These are phyloP conservation scores for Pyrenopolyporus hunteri DNA, from an alignment of 495 filamentous ascomycete genomes.

Conservation along the genomic window DNA sequence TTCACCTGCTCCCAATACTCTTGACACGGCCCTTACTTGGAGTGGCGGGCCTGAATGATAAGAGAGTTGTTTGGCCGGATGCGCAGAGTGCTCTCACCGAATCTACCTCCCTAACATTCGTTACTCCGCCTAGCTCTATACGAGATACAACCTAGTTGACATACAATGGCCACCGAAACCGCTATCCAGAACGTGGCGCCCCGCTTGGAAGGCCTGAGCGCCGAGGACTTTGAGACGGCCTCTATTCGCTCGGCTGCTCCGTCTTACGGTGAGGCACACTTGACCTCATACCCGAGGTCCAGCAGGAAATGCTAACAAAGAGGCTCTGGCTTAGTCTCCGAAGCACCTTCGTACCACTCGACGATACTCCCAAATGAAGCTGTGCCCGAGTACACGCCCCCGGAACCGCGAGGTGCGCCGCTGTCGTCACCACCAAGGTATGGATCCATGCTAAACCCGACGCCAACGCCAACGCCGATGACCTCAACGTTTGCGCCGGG, in stretches of 20 bases:
- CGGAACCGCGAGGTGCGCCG: constrained; percentile 21
- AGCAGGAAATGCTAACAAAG: constrained; percentile 18
- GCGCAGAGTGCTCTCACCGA: constrained; percentile 25
- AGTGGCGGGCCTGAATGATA: constrained; percentile 26
- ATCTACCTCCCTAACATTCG: constrained; percentile 22
- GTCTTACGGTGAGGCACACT: constrained; percentile 53
- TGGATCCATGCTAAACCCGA: constrained; percentile 29
- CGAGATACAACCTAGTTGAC: constrained; percentile 15
- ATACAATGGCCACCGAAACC: constrained; percentile 42
- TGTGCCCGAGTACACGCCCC: constrained; percentile 51
- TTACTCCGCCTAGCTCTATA: constrained; percentile 6
- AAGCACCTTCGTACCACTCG: constrained; percentile 56
- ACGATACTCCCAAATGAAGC: constrained; percentile 47
- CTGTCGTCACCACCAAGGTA: constrained; percentile 21
- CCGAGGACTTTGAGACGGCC: constrained; percentile 59
- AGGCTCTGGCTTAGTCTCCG: constrained; percentile 45
- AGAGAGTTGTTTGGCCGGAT: constrained; percentile 25
- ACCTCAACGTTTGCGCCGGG: constrained; percentile 39
- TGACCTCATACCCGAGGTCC: neutral
- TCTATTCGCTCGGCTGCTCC: constrained; percentile 59
- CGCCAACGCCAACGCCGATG: constrained; percentile 32
- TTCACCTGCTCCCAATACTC: constrained; percentile 6
- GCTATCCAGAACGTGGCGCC: constrained; percentile 37
- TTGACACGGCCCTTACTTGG: neutral
- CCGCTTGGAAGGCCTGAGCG: constrained; percentile 41